A percentile compares a stretch with the other conserved stretches of the same genome.
phyloP scores from a whole-genome alignment of 192 early-diverging fungal species.

The Rhizophagus prolifer region DNA sequence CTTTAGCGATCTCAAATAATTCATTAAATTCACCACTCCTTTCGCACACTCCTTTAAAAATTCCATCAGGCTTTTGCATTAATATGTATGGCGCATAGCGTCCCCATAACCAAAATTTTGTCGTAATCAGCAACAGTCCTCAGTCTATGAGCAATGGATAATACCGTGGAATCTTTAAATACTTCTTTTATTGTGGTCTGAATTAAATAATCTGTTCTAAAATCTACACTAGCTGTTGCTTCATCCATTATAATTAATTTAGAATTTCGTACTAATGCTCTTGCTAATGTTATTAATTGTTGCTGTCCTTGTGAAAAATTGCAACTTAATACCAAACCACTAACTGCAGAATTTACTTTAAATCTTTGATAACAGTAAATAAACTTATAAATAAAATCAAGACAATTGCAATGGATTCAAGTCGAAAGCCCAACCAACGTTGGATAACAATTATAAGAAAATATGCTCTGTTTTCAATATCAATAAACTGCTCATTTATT shows the following conservation, averaged over 20 bases:
- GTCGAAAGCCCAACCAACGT: slow-evolving; percentile 75
- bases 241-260: slow-evolving; percentile 80
- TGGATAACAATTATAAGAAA: slow-evolving; percentile 71
- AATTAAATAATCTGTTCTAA: slow-evolving; percentile 76
- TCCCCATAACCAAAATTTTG: slow-evolving; percentile 57
- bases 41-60: slow-evolving; percentile 78
- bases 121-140: slow-evolving; percentile 76
- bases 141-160: slow-evolving; percentile 86
- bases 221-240: slow-evolving; percentile 89
- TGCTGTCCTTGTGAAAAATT: slow-evolving; percentile 76
- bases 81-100: slow-evolving; percentile 69
- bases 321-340: slow-evolving; percentile 77
- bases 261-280: slow-evolving; percentile 63
- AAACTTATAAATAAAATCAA: slow-evolving; percentile 76
- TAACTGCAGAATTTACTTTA: slow-evolving; percentile 59
- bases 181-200: slow-evolving; percentile 79
- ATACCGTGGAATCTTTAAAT: slow-evolving; percentile 69
- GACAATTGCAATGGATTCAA: slow-evolving; percentile 75
- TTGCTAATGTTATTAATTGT: slow-evolving; percentile 69
- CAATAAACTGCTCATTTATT: slow-evolving; percentile 65
- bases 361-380: slow-evolving; percentile 66
- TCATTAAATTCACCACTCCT: slow-evolving; percentile 77
- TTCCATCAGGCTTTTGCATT: slow-evolving; percentile 56
- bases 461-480: slow-evolving; percentile 78
- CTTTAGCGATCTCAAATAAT: slow-evolving; percentile 63